These are phyloP conservation scores for Komagataella kurtzmanii DNA, from an alignment of 805 yeast genomes.

Conservation along the genomic window DNA sequence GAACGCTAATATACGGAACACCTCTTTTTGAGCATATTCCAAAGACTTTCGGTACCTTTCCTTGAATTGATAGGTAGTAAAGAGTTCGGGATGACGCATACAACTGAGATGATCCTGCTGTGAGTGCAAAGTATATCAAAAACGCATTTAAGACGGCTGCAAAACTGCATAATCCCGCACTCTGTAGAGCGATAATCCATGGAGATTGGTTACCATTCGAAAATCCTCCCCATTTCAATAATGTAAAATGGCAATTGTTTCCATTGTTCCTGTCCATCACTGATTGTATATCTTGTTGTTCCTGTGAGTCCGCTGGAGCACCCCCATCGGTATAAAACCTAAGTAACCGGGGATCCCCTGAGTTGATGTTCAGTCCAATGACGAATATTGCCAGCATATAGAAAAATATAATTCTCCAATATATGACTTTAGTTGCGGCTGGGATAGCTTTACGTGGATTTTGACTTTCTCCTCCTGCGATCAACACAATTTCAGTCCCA, in stretches of 20 bases:
- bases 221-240: constrained; percentile 20
- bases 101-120: constrained; percentile 44
- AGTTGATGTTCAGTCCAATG: constrained; percentile 58
- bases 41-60: constrained; percentile 50
- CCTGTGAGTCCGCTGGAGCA: constrained; percentile 7
- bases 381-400: constrained; percentile 56
- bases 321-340: constrained; percentile 29
- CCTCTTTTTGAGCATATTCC: constrained; percentile 49
- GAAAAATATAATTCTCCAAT: constrained; percentile 53
- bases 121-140: constrained; percentile 37
- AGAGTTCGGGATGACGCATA: constrained; percentile 51
- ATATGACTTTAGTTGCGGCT: constrained; percentile 61
- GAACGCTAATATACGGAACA: constrained; percentile 60
- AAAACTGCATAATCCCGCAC: constrained; percentile 33
- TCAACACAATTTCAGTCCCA: constrained; percentile 73
- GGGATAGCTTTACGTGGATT: constrained; percentile 71
- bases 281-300: constrained; percentile 4
- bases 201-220: constrained; percentile 40
- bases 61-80: constrained; percentile 38
- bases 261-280: constrained; percentile 15
- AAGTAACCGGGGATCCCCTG: constrained; percentile 65
- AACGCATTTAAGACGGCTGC: constrained; percentile 39
- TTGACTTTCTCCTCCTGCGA: constrained; percentile 79
- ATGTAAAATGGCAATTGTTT: constrained; percentile 10
- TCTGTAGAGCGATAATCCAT: constrained; percentile 41